phyloP scores from a whole-genome alignment of 2,329 filamentous ascomycete species.

The Onygena corvina region DNA sequence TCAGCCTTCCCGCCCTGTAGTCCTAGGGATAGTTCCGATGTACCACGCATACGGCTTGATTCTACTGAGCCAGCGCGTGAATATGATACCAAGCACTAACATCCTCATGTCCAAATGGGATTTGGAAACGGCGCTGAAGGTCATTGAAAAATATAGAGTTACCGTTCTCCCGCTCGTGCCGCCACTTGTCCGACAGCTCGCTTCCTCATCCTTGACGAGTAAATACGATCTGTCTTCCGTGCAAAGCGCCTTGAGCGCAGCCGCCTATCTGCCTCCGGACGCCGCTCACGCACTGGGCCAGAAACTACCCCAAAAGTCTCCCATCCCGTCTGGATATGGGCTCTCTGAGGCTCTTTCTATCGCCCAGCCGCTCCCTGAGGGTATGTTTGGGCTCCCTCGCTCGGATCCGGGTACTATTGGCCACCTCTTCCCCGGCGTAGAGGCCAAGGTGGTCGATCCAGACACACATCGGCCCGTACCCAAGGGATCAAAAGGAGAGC shows the following conservation, averaged over 20 bases:
- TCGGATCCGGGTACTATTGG: conserved; percentile 25
- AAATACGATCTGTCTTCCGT: conserved; percentile 13
- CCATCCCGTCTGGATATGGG: conserved; percentile 10
- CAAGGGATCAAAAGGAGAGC: conserved; percentile 30
- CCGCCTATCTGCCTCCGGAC: conserved; percentile 12
- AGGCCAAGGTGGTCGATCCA: conserved; percentile 32
- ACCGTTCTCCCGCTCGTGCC: conserved; percentile 13
- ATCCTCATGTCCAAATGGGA: conserved; percentile 13
- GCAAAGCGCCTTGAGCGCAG: conserved; percentile 8
- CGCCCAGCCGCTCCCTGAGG: conserved; percentile 9
- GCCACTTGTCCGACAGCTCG: conserved; percentile 12
- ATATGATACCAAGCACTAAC: conserved; percentile 9
- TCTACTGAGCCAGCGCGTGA: conserved; percentile 11
- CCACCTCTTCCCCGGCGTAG: conserved; percentile 29
- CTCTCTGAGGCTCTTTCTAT: conserved; percentile 13
- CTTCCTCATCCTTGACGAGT: conserved; percentile 10
- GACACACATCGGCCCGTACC: conserved; percentile 28
- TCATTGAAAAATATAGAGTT: conserved; percentile 12
- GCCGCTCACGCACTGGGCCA: conserved; percentile 10
- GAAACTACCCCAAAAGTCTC: conserved; percentile 10
- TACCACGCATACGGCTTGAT: conserved; percentile 13
- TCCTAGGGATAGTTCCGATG: conserved; percentile 9
- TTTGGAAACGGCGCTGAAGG: conserved; percentile 9
- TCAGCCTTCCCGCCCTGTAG: neutral
- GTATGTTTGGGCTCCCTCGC: conserved; percentile 12